Evolutionary conservation across 768 basidiomycete genomes (phyloP).

Genomic region (Podaxis pistillaris): DNA sequence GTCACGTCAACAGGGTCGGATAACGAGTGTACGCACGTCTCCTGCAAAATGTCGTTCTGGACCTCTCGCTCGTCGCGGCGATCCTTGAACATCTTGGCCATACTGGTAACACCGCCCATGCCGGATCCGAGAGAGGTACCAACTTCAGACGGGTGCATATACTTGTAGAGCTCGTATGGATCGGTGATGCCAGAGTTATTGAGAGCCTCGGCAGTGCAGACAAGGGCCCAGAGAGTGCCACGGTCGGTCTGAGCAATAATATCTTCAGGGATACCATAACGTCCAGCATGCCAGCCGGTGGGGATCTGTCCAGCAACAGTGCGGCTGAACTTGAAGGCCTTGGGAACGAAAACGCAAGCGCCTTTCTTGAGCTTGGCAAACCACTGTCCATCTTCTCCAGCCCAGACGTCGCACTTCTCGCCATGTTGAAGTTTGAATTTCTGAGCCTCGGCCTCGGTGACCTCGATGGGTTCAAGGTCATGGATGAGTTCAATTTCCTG

Average conservation of each 20-base stretch:
- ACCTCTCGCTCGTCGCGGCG: slow-evolving; percentile 97
- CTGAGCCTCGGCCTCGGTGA: slow-evolving; percentile 84
- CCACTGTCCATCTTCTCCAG: slow-evolving; percentile 89
- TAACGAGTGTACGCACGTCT: slow-evolving; percentile 67
- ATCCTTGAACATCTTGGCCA: slow-evolving; percentile 98
- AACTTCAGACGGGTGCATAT: slow-evolving; percentile 95
- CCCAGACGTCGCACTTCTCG: slow-evolving; percentile 96
- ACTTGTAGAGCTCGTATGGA: slow-evolving; percentile 96
- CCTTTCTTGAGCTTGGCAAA: slow-evolving; percentile 99
- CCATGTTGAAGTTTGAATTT: slow-evolving; percentile 97
- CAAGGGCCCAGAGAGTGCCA: slow-evolving; percentile 91
- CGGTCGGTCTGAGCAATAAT: slow-evolving; percentile 95
- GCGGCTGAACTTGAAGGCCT: slow-evolving; percentile 93
- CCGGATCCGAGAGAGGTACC: slow-evolving; percentile 94
- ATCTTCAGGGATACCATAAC: slow-evolving; percentile 96
- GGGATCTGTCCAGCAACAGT: slow-evolving; percentile 95
- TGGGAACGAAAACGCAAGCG: slow-evolving; percentile 88
- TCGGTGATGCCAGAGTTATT: slow-evolving; percentile 97
- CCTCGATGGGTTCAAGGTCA: slow-evolving; percentile 95
- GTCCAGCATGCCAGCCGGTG: slow-evolving; percentile 94
- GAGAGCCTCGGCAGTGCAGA: slow-evolving; percentile 92
- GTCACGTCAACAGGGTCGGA: background rate
- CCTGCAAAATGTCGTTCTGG: slow-evolving; percentile 97
- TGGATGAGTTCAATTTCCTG: slow-evolving; percentile 97
- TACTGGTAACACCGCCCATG: slow-evolving; percentile 92